Evolutionary conservation across 345 rosid species (phyloP).

Genomic region (Eutrema japonicum): DNA sequence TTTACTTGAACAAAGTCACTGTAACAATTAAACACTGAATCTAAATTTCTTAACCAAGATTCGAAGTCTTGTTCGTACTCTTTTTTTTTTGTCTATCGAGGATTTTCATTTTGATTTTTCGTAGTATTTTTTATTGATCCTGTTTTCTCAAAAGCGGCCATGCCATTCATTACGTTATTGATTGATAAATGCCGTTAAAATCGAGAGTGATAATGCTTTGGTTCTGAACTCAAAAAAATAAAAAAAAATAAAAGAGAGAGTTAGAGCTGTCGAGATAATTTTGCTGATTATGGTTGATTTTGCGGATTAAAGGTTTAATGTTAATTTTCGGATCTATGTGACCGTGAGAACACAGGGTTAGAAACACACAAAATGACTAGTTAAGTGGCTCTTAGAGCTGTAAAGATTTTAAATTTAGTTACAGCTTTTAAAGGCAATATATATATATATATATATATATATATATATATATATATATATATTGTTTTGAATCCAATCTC

Average conservation of each 20-base stretch:
- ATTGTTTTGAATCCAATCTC: too few species aligned
- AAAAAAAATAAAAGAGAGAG: neutral
- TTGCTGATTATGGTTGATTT: neutral
- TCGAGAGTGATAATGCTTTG: constrained; percentile 1
- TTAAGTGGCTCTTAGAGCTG: too few species aligned
- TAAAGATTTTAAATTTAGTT: too few species aligned
- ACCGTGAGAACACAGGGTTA: neutral
- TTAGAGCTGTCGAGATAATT: neutral
- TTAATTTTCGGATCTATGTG: neutral
- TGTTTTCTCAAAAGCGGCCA: constrained; percentile 26
- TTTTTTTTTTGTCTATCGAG: neutral
- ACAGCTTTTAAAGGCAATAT: too few species aligned
- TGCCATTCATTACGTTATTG: constrained; percentile 31
- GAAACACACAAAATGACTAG: too few species aligned
- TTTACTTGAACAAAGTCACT: constrained; percentile 36
- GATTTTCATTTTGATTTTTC: constrained; percentile 9
- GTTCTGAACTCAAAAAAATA: neutral
- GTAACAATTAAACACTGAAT: constrained; percentile 38
- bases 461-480: too few species aligned
- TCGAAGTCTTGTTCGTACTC: constrained; percentile 38
- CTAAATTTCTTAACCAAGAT: constrained; percentile 43
- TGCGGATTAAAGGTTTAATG: neutral
- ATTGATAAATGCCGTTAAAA: constrained; percentile 23
- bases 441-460: too few species aligned
- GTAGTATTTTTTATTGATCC: neutral